Evolutionary conservation across 306 rosid species (phyloP).

Genomic region (Amphicarpaea edgeworthii): DNA sequence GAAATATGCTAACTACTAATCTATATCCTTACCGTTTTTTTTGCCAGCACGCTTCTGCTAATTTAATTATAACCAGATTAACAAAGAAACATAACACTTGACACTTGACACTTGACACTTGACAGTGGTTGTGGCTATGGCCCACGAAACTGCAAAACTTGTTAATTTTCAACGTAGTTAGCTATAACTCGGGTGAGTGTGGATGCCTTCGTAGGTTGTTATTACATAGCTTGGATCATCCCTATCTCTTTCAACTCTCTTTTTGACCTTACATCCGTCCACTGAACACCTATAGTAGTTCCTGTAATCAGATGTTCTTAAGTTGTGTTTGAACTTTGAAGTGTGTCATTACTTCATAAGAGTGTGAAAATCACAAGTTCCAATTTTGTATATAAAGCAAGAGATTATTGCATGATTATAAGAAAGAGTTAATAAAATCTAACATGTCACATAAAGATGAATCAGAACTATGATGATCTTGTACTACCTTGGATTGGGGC

Average conservation of each 20-base stretch:
- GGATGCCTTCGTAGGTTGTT: conserved; percentile 87
- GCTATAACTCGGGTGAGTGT: conserved; percentile 62
- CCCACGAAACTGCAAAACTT: conserved; percentile 6
- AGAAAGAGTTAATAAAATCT: not conserved
- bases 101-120: too few species aligned
- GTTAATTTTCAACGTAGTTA: not conserved
- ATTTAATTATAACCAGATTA: too few species aligned
- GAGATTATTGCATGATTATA: not conserved
- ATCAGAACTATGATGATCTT: too few species aligned
- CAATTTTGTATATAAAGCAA: too few species aligned
- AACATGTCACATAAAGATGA: too few species aligned
- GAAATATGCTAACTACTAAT: too few species aligned
- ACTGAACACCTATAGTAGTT: conserved; percentile 83
- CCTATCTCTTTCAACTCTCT: conserved; percentile 83
- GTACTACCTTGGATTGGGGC: conserved; percentile 83
- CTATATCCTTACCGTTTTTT: too few species aligned
- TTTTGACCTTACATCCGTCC: conserved; percentile 86
- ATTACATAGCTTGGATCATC: conserved; percentile 78
- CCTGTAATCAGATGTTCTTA: conserved; percentile 51
- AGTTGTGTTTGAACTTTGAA: not conserved
- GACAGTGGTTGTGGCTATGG: not conserved
- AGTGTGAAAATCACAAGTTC: too few species aligned
- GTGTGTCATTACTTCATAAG: not conserved
- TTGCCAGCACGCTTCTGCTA: too few species aligned
- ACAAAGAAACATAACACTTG: too few species aligned